Evolutionary conservation across 2,329 filamentous ascomycete species (phyloP).

Genomic region (Stenocarpella maydis): DNA sequence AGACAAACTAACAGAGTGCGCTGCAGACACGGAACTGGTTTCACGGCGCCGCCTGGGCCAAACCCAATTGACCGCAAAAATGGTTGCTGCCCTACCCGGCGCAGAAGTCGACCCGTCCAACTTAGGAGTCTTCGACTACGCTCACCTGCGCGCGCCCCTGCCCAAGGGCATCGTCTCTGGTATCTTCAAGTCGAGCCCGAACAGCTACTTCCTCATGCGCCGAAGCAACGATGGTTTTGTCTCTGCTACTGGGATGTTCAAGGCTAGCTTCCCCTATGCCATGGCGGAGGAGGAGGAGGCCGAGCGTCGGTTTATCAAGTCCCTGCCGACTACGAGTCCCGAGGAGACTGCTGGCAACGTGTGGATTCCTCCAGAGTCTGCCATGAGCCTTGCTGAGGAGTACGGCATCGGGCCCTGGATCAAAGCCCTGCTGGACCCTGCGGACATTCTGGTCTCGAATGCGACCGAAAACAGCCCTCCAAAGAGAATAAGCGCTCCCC

Average conservation of each 20-base stretch:
- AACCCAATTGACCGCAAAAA: slow-evolving; percentile 87
- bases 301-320: slow-evolving; percentile 87
- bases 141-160: slow-evolving; percentile 89
- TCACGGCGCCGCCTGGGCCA: slow-evolving; percentile 88
- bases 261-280: slow-evolving; percentile 85
- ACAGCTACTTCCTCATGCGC: slow-evolving; percentile 97
- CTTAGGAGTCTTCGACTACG: slow-evolving; percentile 91
- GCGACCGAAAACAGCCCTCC: slow-evolving; percentile 65
- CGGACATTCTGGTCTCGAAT: slow-evolving; percentile 71
- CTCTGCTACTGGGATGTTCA: slow-evolving; percentile 91
- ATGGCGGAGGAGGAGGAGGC: slow-evolving; percentile 74
- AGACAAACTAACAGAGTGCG: slow-evolving; percentile 32
- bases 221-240: slow-evolving; percentile 85
- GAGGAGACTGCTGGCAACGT: slow-evolving; percentile 97
- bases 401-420: slow-evolving; percentile 91
- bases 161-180: slow-evolving; percentile 92
- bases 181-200: slow-evolving; percentile 89
- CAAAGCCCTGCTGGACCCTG: slow-evolving; percentile 87
- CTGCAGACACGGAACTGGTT: slow-evolving; percentile 75
- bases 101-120: slow-evolving; percentile 77
- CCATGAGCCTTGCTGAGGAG: slow-evolving; percentile 83
- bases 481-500: slow-evolving; percentile 82
- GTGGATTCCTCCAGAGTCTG: slow-evolving; percentile 88
- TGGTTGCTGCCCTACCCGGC: slow-evolving; percentile 73
- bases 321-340: slow-evolving; percentile 78